Base-by-base conservation (phyloP, 2,329 filamentous ascomycete species). In the Beauveria rudraprayagi region DNA sequence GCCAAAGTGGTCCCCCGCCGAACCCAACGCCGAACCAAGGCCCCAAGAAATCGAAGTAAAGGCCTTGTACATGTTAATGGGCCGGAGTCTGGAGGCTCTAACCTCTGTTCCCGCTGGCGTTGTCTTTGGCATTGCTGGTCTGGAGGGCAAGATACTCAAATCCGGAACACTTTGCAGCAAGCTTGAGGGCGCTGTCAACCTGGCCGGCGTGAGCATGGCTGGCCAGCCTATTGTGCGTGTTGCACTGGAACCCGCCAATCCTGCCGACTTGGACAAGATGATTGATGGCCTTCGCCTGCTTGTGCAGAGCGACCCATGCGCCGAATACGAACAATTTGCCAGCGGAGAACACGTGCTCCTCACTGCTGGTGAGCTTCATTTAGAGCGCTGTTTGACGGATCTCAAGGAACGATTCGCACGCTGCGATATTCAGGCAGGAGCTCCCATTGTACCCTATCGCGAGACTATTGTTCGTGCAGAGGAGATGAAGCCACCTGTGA, bases 61-160 rank as follows among this genome's bases (percentile, higher is more conserved):
- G 17, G 90, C 90, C 2, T 79, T 99, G 2, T 99, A 99, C 73
- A 87, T 99, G 71, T 85, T 99, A 59, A 99, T 99, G 94, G 94
- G 94, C 34, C 84, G 93, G 62, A 89, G 89, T 62, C 78, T 99
- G 5, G 93, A 97, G 70, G 83, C 88, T 1, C 82, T 99, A 0
- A 83, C 85, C 17, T 89, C 88, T 0, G 93, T 97, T 0, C 93
- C 93, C 6, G 93, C 94, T 0, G 94, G 94, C 48, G 92, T 96
- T 8, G 89, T 99, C 5, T 97, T 99, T 70, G 94, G 94, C 26
- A 94, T 99, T 60, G 91, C 88, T 37, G 94, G 94, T 2, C 83
- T 99, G 1, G 92, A 94, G 69, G 93, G 92, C 17, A 88, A 93
- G 63, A 88, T 99, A n/a, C 81, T 99, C 60, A 99, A 99, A 73